A percentile compares a stretch with the other conserved stretches of the same genome.
phyloP scores from a whole-genome alignment of 1,139 yeast genomes.

The Blastobotrys illinoisensis region DNA sequence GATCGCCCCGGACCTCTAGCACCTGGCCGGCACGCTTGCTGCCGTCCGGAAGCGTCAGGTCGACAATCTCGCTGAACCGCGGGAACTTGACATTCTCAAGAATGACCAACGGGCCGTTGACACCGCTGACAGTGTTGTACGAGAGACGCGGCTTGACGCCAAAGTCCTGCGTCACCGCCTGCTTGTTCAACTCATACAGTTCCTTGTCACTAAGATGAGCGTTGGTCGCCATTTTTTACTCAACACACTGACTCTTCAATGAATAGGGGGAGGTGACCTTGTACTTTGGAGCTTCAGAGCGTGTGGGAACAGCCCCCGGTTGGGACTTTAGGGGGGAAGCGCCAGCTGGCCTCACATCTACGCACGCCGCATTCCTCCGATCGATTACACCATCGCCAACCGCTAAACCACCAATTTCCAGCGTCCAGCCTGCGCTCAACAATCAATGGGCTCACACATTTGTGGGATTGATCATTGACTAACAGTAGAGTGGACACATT shows the following conservation, averaged over 20 bases:
- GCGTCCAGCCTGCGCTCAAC: too few relatives aligned
- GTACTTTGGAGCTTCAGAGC: neutral
- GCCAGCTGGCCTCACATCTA: neutral
- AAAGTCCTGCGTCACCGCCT: constrained; percentile 88
- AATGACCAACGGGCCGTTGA: constrained; percentile 96
- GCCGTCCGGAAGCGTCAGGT: constrained; percentile 94
- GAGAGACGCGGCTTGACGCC: constrained; percentile 83
- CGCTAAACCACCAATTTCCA: too few relatives aligned
- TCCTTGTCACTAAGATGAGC: constrained; percentile 24
- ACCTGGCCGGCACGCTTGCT: constrained; percentile 94
- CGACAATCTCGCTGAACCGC: constrained; percentile 92
- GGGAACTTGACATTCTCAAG: constrained; percentile 96
- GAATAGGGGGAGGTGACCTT: neutral
- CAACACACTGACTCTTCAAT: neutral
- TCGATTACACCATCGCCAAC: too few relatives aligned
- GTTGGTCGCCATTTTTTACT: constrained; percentile 5
- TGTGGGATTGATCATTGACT: too few relatives aligned
- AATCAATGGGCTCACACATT: too few relatives aligned
- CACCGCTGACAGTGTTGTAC: constrained; percentile 96
- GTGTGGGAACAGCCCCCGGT: neutral
- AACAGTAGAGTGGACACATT: too few relatives aligned
- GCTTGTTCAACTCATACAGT: constrained; percentile 66
- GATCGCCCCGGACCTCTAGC: constrained; percentile 91
- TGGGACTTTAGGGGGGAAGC: neutral
- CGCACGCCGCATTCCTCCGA: neutral